These are phyloP conservation scores for Fusarium lyarnte DNA, from an alignment of 2,329 filamentous ascomycete species.

Conservation along the genomic window DNA sequence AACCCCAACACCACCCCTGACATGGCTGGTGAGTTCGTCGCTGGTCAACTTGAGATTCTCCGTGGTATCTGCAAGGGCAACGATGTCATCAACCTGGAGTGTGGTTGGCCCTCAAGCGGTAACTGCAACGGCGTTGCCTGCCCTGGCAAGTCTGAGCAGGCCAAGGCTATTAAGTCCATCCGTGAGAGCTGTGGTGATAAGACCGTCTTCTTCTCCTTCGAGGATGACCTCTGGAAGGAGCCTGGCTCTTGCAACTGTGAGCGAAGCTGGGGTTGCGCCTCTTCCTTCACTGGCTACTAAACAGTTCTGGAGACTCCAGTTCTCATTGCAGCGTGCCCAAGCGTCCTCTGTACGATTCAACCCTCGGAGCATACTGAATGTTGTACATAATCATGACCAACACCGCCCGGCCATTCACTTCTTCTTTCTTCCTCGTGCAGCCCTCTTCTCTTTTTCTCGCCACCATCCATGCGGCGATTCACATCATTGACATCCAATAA, in stretches of 20 bases:
- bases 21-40: constrained; percentile 80
- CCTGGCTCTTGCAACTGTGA: constrained; percentile 76
- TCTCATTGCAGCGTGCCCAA: constrained; percentile 35
- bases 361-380: constrained; percentile 38
- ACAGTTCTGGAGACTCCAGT: constrained; percentile 8
- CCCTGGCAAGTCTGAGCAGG: constrained; percentile 74
- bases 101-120: constrained; percentile 84
- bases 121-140: constrained; percentile 76
- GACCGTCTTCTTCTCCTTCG: constrained; percentile 83
- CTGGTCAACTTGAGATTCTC: constrained; percentile 76
- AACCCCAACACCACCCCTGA: constrained; percentile 72
- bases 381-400: constrained; percentile 45
- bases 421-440: constrained; percentile 21
- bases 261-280: constrained; percentile 76
- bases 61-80: constrained; percentile 75
- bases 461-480: constrained; percentile 6
- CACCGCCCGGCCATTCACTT: constrained; percentile 37
- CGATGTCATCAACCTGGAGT: constrained; percentile 84
- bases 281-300: constrained; percentile 38
- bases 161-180: constrained; percentile 76
- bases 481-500: constrained; percentile 14
- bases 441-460: constrained; percentile 14
- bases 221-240: constrained; percentile 84
- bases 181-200: constrained; percentile 70
- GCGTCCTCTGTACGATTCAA: constrained; percentile 28